These are phyloP conservation scores for Rhododendron simsii DNA, from an alignment of 148 eudicot genomes.

Conservation along the genomic window DNA sequence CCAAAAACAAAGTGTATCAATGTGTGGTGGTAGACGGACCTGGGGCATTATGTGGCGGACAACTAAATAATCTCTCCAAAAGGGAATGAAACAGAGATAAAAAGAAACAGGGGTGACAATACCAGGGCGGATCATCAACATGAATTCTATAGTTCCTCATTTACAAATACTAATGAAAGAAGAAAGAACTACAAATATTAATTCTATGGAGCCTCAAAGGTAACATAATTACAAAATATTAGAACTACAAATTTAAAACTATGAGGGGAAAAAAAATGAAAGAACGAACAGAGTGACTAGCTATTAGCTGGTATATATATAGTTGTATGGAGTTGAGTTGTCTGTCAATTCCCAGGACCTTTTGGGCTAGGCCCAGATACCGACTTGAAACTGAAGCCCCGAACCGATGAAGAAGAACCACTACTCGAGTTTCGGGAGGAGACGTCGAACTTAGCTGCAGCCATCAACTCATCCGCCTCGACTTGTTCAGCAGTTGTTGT, in stretches of 20 bases:
- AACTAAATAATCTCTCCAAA: neutral
- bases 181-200: too few species aligned
- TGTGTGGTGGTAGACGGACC: neutral
- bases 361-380: neutral
- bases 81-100: neutral
- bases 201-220: neutral
- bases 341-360: neutral
- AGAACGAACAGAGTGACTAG: neutral
- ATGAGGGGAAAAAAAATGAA: neutral
- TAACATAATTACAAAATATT: neutral
- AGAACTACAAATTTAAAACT: neutral
- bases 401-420: neutral
- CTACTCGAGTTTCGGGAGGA: neutral
- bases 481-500: neutral
- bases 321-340: neutral
- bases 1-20: neutral
- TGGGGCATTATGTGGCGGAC: rapidly evolving
- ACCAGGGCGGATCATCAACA: neutral
- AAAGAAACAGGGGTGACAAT: neutral
- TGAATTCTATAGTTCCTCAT: too few species aligned
- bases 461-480: neutral
- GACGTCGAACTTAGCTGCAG: neutral
- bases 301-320: neutral
- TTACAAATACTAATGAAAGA: too few species aligned
- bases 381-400: neutral